Conservation (phyloP, 2,329 filamentous ascomycete genomes). For the Stachybotrys chartarum region DNA sequence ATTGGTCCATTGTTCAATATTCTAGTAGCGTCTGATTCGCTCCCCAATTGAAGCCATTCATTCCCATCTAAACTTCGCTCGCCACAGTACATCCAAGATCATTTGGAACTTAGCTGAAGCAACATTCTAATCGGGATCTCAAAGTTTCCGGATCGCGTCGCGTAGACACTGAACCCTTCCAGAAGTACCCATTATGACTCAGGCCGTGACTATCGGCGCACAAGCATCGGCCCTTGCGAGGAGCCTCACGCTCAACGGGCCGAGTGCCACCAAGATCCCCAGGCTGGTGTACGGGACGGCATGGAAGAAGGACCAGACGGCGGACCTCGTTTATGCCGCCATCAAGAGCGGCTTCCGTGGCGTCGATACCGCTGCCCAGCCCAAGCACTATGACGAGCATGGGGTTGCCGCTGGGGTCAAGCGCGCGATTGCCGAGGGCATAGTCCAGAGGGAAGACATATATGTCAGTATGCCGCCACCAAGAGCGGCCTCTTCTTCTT, state of each 20-base stretch:
- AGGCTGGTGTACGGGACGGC: conserved; percentile 70
- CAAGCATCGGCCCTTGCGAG: conserved; percentile 23
- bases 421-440: conserved; percentile 49
- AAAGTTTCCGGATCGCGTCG: too few relatives aligned
- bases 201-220: conserved; percentile 10
- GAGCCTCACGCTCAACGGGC: conserved; percentile 23
- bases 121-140: neutral
- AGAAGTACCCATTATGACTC: conserved; percentile 6
- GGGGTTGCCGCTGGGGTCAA: conserved; percentile 62
- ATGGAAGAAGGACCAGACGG: conserved; percentile 71
- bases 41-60: neutral
- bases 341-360: conserved; percentile 62
- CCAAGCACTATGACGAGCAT: conserved; percentile 69
- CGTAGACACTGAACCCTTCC: too few relatives aligned
- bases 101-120: neutral
- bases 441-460: conserved; percentile 49
- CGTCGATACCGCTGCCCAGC: conserved; percentile 73
- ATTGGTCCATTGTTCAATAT: neutral
- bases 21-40: neutral
- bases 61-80: neutral
- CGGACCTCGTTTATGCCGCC: conserved; percentile 60
- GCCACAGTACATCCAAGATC: neutral
- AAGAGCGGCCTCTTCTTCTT: neutral
- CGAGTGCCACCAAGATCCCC: conserved; percentile 32
- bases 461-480: conserved; percentile 41